Evolutionary conservation across 2,329 filamentous ascomycete genomes (phyloP).

Genomic region (Monosporascus sp.): DNA sequence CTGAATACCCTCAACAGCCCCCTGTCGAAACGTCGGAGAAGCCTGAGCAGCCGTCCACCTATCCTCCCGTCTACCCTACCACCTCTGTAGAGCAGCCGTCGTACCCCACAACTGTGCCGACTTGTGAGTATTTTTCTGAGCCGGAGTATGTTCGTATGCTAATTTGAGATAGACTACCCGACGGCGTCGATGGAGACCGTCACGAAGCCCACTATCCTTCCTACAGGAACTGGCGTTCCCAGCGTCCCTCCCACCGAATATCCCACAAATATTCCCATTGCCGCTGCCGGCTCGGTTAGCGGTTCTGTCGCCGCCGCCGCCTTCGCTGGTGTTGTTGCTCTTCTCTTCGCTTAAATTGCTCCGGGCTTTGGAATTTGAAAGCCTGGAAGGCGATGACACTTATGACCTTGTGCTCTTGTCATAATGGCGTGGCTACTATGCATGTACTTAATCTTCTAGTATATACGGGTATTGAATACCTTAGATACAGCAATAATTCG

Average conservation of each 20-base stretch:
- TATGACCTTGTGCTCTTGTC: slow-evolving; percentile 27
- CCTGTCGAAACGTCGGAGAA: slow-evolving; percentile 9
- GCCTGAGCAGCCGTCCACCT: neutral
- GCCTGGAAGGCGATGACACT: slow-evolving; percentile 34
- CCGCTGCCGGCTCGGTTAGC: slow-evolving; percentile 47
- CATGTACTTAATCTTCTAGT: slow-evolving; percentile 41
- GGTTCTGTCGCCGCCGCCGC: slow-evolving; percentile 51
- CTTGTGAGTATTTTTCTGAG: neutral
- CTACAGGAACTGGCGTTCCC: slow-evolving; percentile 20
- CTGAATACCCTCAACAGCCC: slow-evolving; percentile 14
- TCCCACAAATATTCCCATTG: slow-evolving; percentile 32
- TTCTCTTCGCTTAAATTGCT: slow-evolving; percentile 46
- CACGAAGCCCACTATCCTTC: slow-evolving; percentile 3
- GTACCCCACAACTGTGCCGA: neutral
- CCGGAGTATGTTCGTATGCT: too few species aligned
- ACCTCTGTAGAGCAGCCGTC: too few species aligned
- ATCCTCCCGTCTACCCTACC: neutral
- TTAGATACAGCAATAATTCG: slow-evolving; percentile 11
- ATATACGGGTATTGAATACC: slow-evolving; percentile 19
- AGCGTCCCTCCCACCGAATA: slow-evolving; percentile 27
- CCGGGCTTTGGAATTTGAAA: slow-evolving; percentile 11
- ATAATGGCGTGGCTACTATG: slow-evolving; percentile 22
- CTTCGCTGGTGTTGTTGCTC: slow-evolving; percentile 47
- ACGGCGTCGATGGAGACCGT: slow-evolving; percentile 18
- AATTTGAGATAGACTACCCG: neutral